Evolutionary conservation across 2,329 filamentous ascomycete genomes (phyloP).

Genomic region (Dryadomyces quercus-mongolicae): DNA sequence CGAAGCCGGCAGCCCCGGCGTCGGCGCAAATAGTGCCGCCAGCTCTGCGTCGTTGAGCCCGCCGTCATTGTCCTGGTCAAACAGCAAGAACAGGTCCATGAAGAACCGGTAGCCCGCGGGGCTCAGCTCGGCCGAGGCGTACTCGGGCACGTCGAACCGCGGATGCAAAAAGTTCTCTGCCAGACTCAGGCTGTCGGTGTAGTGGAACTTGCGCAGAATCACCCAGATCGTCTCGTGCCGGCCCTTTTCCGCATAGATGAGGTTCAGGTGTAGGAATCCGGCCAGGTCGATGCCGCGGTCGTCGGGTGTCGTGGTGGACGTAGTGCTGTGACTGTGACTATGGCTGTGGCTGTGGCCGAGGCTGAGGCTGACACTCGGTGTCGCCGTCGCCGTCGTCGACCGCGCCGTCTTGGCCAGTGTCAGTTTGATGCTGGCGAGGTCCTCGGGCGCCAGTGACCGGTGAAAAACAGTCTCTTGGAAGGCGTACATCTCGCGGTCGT

Average conservation of each 20-base stretch:
- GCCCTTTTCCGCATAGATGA: slow-evolving; percentile 92
- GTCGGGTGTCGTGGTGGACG: neutral
- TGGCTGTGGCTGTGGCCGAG: neutral
- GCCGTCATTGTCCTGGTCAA: slow-evolving; percentile 95
- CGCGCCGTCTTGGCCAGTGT: slow-evolving; percentile 63
- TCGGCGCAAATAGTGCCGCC: slow-evolving; percentile 78
- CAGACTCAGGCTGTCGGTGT: slow-evolving; percentile 87
- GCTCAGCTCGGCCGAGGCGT: slow-evolving; percentile 84
- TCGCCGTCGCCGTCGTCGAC: slow-evolving; percentile 15
- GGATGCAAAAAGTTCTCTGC: slow-evolving; percentile 87
- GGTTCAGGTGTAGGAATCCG: slow-evolving; percentile 85
- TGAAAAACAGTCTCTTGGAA: slow-evolving; percentile 92
- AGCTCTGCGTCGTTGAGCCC: slow-evolving; percentile 81
- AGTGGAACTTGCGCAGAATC: slow-evolving; percentile 87
- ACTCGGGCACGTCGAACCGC: slow-evolving; percentile 87
- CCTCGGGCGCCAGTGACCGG: slow-evolving; percentile 67
- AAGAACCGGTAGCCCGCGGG: slow-evolving; percentile 91
- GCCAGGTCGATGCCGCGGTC: slow-evolving; percentile 65
- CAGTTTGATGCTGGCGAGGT: slow-evolving; percentile 82
- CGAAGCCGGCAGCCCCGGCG: slow-evolving; percentile 73
- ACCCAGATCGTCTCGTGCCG: slow-evolving; percentile 98
- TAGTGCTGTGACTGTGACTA: neutral
- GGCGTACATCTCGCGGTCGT: slow-evolving; percentile 75
- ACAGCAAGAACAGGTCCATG: slow-evolving; percentile 86
- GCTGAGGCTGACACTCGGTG: neutral